Conservation (phyloP, 2,329 filamentous ascomycete species). For the Pseudomassariella vexata region DNA sequence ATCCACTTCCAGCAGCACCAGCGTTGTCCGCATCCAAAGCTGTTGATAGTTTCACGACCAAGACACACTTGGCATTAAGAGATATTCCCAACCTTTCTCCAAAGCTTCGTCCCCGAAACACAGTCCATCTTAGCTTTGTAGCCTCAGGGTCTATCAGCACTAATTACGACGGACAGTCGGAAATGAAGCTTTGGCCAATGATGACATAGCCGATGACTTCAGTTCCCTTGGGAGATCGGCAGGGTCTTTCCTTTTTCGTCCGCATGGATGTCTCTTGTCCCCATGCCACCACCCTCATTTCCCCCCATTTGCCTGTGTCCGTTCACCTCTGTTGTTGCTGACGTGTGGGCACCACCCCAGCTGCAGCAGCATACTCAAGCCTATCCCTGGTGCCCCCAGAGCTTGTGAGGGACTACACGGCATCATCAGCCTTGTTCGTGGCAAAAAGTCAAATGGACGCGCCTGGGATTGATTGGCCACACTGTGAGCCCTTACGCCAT, state of each 20-base stretch:
- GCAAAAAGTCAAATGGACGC: conserved; percentile 16
- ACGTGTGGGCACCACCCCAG: conserved; percentile 2
- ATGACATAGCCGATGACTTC: conserved; percentile 27
- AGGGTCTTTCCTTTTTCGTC: conserved; percentile 23
- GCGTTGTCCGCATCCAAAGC: too few relatives aligned
- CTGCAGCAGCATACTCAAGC: conserved; percentile 11
- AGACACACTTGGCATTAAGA: too few relatives aligned
- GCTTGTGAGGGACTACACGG: conserved; percentile 8
- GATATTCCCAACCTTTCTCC: too few relatives aligned
- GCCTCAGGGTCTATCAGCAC: too few relatives aligned
- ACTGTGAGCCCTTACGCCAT: conserved; percentile 20
- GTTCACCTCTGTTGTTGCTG: conserved; percentile 1
- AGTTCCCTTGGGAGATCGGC: conserved; percentile 19
- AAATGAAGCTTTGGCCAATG: conserved; percentile 3
- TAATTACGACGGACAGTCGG: too few relatives aligned
- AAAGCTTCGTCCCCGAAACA: too few relatives aligned
- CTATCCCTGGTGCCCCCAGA: conserved; percentile 5
- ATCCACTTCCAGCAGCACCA: too few relatives aligned
- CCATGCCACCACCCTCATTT: not conserved
- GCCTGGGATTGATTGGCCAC: conserved; percentile 18
- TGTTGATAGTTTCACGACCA: too few relatives aligned
- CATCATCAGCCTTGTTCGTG: conserved; percentile 25
- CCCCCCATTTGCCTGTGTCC: not conserved
- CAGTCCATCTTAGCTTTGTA: too few relatives aligned
- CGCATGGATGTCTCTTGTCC: not conserved